Conservation (phyloP, 257 asterid species). For the Handroanthus guayacan region DNA sequence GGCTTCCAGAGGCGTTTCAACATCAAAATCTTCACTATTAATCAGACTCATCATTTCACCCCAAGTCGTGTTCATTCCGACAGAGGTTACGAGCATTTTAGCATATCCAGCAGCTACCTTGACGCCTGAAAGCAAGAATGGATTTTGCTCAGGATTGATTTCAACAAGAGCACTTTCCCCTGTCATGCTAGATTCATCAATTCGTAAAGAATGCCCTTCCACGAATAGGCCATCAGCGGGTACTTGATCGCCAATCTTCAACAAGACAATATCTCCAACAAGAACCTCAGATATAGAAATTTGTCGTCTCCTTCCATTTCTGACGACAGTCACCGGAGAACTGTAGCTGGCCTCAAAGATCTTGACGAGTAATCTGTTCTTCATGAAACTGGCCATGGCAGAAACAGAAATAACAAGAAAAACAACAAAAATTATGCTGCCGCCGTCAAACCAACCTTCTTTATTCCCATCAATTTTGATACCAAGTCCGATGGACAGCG, state of each 20-base stretch:
- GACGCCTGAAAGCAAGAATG: conserved; percentile 37
- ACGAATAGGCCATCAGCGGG: conserved; percentile 41
- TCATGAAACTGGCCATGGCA: conserved; percentile 32
- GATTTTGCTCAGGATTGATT: conserved; percentile 1
- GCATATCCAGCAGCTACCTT: conserved; percentile 38
- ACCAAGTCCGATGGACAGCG: conserved; percentile 41
- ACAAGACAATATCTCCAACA: conserved; percentile 32
- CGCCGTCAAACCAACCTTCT: conserved; percentile 46
- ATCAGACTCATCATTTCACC: conserved; percentile 63
- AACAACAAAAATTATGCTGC: conserved; percentile 40
- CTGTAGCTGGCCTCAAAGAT: conserved; percentile 24
- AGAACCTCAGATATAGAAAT: conserved; percentile 27
- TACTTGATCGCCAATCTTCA: conserved; percentile 38
- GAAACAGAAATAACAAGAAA: conserved; percentile 40
- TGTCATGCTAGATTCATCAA: conserved; percentile 44
- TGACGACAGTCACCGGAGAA: conserved; percentile 26
- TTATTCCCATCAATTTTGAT: conserved; percentile 33
- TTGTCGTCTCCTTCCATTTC: conserved; percentile 23
- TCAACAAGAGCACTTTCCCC: conserved; percentile 38
- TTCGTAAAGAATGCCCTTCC: conserved; percentile 37
- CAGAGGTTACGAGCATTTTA: conserved; percentile 32
- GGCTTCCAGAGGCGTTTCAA: conserved; percentile 59
- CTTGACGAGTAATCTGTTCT: conserved; percentile 29
- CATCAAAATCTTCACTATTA: conserved; percentile 34
- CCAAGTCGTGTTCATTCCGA: conserved; percentile 52